Evolutionary conservation across 768 basidiomycete genomes (phyloP).

Genomic region (Sarcodon sp.): DNA sequence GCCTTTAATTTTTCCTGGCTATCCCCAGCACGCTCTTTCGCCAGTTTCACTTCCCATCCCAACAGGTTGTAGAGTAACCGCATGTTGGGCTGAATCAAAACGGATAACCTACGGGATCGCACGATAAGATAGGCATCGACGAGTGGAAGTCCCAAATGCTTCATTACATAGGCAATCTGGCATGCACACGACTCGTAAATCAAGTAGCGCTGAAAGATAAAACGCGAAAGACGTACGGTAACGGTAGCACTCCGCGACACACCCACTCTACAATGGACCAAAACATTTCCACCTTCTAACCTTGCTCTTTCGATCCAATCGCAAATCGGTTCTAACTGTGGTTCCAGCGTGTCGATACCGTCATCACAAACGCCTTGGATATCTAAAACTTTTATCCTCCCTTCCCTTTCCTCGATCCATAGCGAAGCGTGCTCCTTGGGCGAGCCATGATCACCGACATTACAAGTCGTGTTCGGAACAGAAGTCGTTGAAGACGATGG

Average conservation of each 20-base stretch:
- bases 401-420: slow-evolving; percentile 82
- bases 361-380: slow-evolving; percentile 92
- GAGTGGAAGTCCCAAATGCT: slow-evolving; percentile 71
- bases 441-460: background rate
- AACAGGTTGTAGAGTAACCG: slow-evolving; percentile 89
- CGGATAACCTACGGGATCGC: slow-evolving; percentile 77
- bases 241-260: slow-evolving; percentile 91
- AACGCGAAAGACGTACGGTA: slow-evolving; percentile 37
- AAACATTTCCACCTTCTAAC: slow-evolving; percentile 71
- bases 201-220: background rate
- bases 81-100: slow-evolving; percentile 93
- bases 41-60: slow-evolving; percentile 91
- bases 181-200: background rate
- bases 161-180: slow-evolving; percentile 96
- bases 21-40: slow-evolving; percentile 51
- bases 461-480: background rate
- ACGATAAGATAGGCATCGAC: slow-evolving; percentile 93
- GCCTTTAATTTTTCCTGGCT: slow-evolving; percentile 16
- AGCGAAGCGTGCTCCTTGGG: slow-evolving; percentile 46
- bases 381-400: slow-evolving; percentile 82
- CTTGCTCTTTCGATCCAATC: slow-evolving; percentile 90
- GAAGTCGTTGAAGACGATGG: slow-evolving; percentile 1
- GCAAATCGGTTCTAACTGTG: slow-evolving; percentile 78
- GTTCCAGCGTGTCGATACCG: slow-evolving; percentile 89
- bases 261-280: slow-evolving; percentile 99